phyloP scores from a whole-genome alignment of 108 stramenopile genomes.

The Cyclotella atomus region DNA sequence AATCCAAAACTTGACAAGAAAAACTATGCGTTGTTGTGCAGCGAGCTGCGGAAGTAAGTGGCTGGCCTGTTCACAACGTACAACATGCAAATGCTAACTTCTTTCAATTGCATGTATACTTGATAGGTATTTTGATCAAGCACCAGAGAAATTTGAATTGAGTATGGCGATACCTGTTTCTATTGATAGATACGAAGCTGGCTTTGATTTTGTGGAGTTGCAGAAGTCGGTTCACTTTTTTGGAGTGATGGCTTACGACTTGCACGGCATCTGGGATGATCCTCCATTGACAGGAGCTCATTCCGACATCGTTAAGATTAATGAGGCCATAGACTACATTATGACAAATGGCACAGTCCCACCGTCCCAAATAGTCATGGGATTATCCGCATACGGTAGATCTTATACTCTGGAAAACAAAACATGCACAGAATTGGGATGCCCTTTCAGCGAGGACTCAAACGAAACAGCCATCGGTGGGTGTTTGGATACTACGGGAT shows the following conservation, averaged over 20 bases:
- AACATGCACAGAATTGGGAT: conserved; percentile 38
- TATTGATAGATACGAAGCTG: conserved; percentile 18
- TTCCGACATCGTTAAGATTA: conserved; percentile 47
- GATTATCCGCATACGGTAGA: conserved; percentile 51
- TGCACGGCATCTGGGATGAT: conserved; percentile 48
- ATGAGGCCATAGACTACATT: conserved; percentile 44
- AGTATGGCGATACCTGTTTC: conserved; percentile 48
- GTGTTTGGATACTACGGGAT: conserved; percentile 42
- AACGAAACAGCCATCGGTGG: conserved; percentile 50
- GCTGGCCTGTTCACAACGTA: no score
- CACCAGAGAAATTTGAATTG: conserved; percentile 46
- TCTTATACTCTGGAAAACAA: conserved; percentile 44
- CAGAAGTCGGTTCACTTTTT: conserved; percentile 46
- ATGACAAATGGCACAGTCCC: conserved; percentile 42
- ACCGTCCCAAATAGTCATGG: conserved; percentile 46
- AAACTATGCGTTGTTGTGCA: conserved; percentile 45
- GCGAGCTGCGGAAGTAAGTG: conserved; percentile 38
- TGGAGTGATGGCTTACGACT: conserved; percentile 52
- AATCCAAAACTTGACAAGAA: conserved; percentile 28
- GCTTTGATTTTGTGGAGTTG: conserved; percentile 44
- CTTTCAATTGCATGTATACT: no score
- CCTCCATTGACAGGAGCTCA: conserved; percentile 41
- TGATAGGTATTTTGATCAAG: conserved; percentile 46
- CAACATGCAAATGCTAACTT: no score
- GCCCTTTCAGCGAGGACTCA: conserved; percentile 36